Conservation (phyloP, 768 basidiomycete genomes). For the Trametes maxima region DNA sequence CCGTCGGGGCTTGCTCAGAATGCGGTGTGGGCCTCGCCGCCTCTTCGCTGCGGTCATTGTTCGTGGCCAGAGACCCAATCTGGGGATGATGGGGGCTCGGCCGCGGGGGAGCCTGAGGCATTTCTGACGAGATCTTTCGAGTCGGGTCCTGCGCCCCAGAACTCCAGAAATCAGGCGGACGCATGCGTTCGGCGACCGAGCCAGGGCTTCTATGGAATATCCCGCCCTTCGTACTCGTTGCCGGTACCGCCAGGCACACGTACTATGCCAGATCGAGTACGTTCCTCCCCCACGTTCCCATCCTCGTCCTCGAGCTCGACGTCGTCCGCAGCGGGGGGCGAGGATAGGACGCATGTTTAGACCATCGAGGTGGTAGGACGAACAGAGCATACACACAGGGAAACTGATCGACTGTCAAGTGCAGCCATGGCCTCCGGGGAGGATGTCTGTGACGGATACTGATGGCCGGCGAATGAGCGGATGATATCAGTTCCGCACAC, state of each 20-base stretch:
- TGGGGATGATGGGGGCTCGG: neutral
- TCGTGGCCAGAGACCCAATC: neutral
- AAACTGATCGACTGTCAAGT: slow-evolving; percentile 7
- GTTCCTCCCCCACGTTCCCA: slow-evolving; percentile 8
- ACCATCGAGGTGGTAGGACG: neutral
- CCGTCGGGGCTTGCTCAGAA: neutral
- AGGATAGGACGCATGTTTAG: neutral
- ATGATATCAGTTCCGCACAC: slow-evolving; percentile 18
- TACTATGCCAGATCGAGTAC: slow-evolving; percentile 14
- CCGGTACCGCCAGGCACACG: slow-evolving; percentile 16
- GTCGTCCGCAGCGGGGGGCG: slow-evolving; percentile 1
- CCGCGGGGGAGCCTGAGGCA: neutral
- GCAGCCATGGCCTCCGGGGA: slow-evolving; percentile 6
- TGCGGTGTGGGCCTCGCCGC: neutral
- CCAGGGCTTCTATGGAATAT: slow-evolving; percentile 17
- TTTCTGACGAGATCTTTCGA: slow-evolving; percentile 18
- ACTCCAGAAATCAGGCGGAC: neutral
- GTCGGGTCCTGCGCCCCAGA: neutral
- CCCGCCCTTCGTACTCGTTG: slow-evolving; percentile 7
- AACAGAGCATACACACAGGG: neutral
- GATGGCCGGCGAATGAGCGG: slow-evolving; percentile 22
- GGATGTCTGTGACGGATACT: slow-evolving; percentile 17
- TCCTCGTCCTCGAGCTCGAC: slow-evolving; percentile 6
- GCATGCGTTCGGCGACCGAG: neutral
- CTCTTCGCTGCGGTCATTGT: slow-evolving; percentile 9